These are phyloP conservation scores for Geotrichum candidum DNA, from an alignment of 1,139 yeast genomes.

Conservation along the genomic window DNA sequence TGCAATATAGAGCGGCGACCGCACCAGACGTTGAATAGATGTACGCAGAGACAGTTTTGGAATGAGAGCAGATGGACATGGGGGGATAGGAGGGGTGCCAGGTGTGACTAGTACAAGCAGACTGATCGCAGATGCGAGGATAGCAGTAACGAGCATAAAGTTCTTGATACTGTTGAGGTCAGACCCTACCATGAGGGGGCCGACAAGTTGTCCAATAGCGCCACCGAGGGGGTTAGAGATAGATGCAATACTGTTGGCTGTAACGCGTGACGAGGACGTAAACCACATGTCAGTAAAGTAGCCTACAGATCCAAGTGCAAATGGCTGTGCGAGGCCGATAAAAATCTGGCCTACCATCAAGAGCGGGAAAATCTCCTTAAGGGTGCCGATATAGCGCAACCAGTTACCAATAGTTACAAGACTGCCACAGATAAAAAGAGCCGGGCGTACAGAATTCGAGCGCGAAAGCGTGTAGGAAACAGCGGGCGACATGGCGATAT, in stretches of 20 bases:
- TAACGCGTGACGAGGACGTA: constrained; percentile 33
- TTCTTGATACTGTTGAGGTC: constrained; percentile 25
- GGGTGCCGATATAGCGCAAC: constrained; percentile 34
- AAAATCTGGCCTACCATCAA: constrained; percentile 35
- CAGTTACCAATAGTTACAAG: constrained; percentile 32
- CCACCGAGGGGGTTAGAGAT: constrained; percentile 37
- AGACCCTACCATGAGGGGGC: constrained; percentile 33
- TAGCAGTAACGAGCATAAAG: constrained; percentile 30
- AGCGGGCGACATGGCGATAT: constrained; percentile 29
- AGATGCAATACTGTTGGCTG: constrained; percentile 37
- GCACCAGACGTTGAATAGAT: constrained; percentile 24
- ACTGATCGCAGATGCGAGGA: constrained; percentile 28
- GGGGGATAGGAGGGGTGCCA: constrained; percentile 29
- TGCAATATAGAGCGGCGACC: constrained; percentile 23
- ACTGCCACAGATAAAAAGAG: constrained; percentile 27
- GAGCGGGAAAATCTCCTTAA: constrained; percentile 26
- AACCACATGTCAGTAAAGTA: constrained; percentile 36
- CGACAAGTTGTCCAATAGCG: constrained; percentile 37
- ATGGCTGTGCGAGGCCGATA: constrained; percentile 37
- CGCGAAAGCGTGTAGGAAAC: constrained; percentile 27
- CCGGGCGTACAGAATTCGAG: constrained; percentile 23
- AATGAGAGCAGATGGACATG: constrained; percentile 33
- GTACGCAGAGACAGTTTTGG: constrained; percentile 26
- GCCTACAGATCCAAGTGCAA: constrained; percentile 34
- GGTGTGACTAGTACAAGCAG: constrained; percentile 27